Base-by-base conservation (phyloP, 2,329 filamentous ascomycete genomes). In the Diaporthe eres region DNA sequence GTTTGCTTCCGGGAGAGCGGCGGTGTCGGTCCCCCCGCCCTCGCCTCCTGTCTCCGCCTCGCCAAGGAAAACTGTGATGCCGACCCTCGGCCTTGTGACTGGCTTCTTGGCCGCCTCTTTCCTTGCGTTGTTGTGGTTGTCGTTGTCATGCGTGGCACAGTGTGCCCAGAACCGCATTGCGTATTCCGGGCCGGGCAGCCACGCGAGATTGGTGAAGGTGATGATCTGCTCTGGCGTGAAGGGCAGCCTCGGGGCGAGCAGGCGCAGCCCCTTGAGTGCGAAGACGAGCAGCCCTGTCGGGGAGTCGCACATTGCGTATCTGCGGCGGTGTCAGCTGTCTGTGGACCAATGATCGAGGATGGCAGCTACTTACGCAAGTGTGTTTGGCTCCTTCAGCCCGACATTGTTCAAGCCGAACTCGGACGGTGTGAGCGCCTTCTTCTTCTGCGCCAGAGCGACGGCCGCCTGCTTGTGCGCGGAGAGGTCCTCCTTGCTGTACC, bases 101-200 rank as follows among this genome's bases (percentile, higher is more conserved):
- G 44, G 34, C 75, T 31, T 74, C 63, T n/a, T 37, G 25, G 44
- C 68, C 8, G 76, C 77, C 44, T 78, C 80, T 75, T 80, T 77
- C 39, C 80, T 78, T 5, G 74, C 72, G 1, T 80, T 80, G 58
- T 79, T 80, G 58, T 85, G 83, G 10, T 79, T 79, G 57, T 79
- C 80, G 58, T 85, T 83, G 10, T 79, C 77, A 51, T 85, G 82
- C n/a, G 82, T 81, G 22, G 83, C 82, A 53, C 86, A 87, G 49
- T 86, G 81, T 9, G 88, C 85, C 89, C 88, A 90, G 74, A 88
- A 92, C 37, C 91, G 85, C 78, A 93, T 82, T 4, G 87, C 88
- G 2, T 88, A 88, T 79, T 94, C 92, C 0, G 91, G 91, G 0
- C 92, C 92, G 0, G 92, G 92, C 0, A 94, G 82, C 92, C 92